Evolutionary conservation across 108 stramenopile species (phyloP), one percentile per base, ranked within the genome.

Genomic region (Heterococcus sp.): DNA sequence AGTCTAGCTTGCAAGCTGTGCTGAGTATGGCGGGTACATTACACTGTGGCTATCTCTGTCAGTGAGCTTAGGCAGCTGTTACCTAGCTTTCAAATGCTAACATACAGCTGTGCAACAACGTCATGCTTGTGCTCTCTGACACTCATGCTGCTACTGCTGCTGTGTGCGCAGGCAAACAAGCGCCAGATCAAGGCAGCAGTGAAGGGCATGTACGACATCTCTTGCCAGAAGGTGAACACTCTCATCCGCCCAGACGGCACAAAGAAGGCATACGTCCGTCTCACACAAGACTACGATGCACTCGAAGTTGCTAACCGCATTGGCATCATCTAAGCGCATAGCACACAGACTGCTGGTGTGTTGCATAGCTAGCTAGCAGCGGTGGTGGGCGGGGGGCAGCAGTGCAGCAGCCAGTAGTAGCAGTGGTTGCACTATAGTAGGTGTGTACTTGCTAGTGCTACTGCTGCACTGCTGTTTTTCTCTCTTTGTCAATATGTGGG

Each of bases 151-250:
- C n/a, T n/a, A 8, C 46, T 21, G 14, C 46, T 58, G 46, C 46
- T n/a, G n/a, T n/a, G n/a, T n/a, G n/a, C n/a, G n/a, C 46, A 58
- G 85, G 91, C 97, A 78, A 99, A 99, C 93, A 99, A 99, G 93
- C 91, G 94, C 71, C 99, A 98, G 92, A 99, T 99, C 92, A 98
- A 97, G 94, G 88, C 91, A 37, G 98, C 98, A 67, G 96, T 99
- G 3, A 90, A 94, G 87, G 94, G 93, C 58, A 87, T 97, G 36
- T 97, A 97, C 94, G 93, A 95, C 37, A 97, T 98, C 89, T 91
- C 95, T 83, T 92, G 91, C 67, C 92, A 93, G 69, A 98, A 96
- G 89, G 96, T 99, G 78, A 99, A 98, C 90, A 99, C 98, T 29
- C 94, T 99, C 76, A 96, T 99, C 89, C 95, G 96, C 69, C 98